Evolutionary conservation across 805 yeast genomes (phyloP), one percentile per base, ranked within the genome.

Genomic region (Pichia cephalocereana): DNA sequence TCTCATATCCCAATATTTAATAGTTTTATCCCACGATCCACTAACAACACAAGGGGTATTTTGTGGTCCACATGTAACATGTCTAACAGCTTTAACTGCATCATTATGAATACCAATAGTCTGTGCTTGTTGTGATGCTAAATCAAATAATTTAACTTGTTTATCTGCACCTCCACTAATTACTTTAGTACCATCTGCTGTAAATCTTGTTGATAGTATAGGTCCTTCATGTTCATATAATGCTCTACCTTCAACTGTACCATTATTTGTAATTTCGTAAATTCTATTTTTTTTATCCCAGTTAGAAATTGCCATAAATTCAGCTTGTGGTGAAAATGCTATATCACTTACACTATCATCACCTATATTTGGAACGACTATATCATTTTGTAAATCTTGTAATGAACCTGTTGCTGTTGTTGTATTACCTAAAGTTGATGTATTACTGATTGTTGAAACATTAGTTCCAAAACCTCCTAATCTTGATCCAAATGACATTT

Each of bases 271-370:
- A 17, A 90, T 80, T 65, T 93, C 98, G 72, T 93, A 93, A 47
- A 93, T 82, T 52, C 98, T 76, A 40, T 88, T 96, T 62, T 88
- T 89, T 58, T 84, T 86, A 67, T 93, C 99, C 99, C 99, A 93
- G 17, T 95, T 83, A 17, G 95, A 77, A 4, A 80, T 93, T 4
- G 95, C 79, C 51, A 93, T 64, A 50, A 80, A 72, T 55, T 93
- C 96, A 18, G 84, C 91, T 54, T 75, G 85, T 15, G 98, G 87
- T 12, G 96, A 86, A 67, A 91, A 93, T 18, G 88, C 72, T 48
- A 93, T 64, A 56, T 86, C 95, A 5, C 90, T 76, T 17, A 93
- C 75, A 2, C 96, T 82, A 64, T 93, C 99, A 53, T 86, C 95
- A n/a, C 96, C 96, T 4, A 91, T 86, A 58, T 84, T 83, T 52